A percentile compares a stretch with the other conserved stretches of the same genome.
Evolutionary conservation across 2,329 filamentous ascomycete genomes (phyloP).

Genomic region (Talaromyces sp.): DNA sequence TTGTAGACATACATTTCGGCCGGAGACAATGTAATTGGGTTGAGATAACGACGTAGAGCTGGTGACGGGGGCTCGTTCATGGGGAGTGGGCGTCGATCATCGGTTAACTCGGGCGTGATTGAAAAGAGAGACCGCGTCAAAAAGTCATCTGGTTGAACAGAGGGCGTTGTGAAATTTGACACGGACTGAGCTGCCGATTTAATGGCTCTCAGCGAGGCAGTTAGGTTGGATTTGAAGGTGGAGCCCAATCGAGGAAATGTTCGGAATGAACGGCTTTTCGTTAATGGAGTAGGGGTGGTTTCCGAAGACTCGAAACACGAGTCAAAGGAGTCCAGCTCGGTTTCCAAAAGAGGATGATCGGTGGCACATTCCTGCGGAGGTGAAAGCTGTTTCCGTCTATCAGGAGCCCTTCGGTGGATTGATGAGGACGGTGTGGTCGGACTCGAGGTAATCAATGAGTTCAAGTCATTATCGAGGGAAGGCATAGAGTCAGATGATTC

Average conservation of each 20-base stretch:
- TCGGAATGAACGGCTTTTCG: constrained; percentile 24
- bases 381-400: constrained; percentile 44
- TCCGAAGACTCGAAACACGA: constrained; percentile 8
- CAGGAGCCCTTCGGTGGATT: constrained; percentile 31
- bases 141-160: constrained; percentile 54
- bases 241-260: constrained; percentile 40
- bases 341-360: constrained; percentile 54
- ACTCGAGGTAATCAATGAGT: constrained; percentile 44
- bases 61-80: constrained; percentile 51
- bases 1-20: constrained; percentile 43
- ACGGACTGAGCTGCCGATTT: constrained; percentile 59
- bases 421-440: constrained; percentile 39
- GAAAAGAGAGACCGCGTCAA: constrained; percentile 55
- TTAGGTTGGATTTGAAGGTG: constrained; percentile 60
- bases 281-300: constrained; percentile 4
- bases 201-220: constrained; percentile 57
- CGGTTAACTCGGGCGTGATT: constrained; percentile 54
- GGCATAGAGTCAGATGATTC: constrained; percentile 57
- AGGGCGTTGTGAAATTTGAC: constrained; percentile 52
- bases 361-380: constrained; percentile 52
- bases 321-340: constrained; percentile 22
- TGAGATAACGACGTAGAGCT: constrained; percentile 57
- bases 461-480: constrained; percentile 48
- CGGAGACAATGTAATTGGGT: constrained; percentile 48
- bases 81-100: constrained; percentile 56